Percentiles rank a stretch among this genome's conserved stretches.
Evolutionary conservation across 768 basidiomycete species (phyloP).

Genomic region (Tylopilus balloui): DNA sequence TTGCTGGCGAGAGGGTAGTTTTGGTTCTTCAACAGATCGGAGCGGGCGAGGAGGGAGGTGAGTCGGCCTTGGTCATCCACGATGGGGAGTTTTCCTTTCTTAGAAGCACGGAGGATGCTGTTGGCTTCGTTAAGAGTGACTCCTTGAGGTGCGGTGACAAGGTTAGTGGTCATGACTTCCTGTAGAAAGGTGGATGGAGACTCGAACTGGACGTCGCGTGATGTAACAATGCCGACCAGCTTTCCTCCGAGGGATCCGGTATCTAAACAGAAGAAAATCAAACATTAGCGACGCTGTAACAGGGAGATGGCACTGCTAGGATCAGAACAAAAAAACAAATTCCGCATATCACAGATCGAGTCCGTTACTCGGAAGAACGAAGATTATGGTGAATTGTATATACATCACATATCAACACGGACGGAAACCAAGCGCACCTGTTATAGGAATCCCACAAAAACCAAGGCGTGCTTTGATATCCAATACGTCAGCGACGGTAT

Average conservation of each 20-base stretch:
- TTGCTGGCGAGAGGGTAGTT: slow-evolving; percentile 95
- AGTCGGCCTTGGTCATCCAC: slow-evolving; percentile 64
- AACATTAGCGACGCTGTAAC: slow-evolving; percentile 19
- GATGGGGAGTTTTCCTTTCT: slow-evolving; percentile 96
- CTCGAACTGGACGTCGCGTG: slow-evolving; percentile 94
- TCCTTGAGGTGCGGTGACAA: slow-evolving; percentile 84
- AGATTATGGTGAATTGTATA: slow-evolving; percentile 53
- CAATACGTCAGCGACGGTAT: slow-evolving; percentile 82
- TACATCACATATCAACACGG: slow-evolving; percentile 40
- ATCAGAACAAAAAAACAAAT: slow-evolving; percentile 25
- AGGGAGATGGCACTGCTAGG: neutral
- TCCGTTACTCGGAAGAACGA: slow-evolving; percentile 88
- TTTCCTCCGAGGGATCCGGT: slow-evolving; percentile 84
- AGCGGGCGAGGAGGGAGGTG: slow-evolving; percentile 85
- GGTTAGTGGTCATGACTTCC: slow-evolving; percentile 83
- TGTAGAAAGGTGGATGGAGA: slow-evolving; percentile 58
- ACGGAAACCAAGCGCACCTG: slow-evolving; percentile 57
- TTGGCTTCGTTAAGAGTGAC: slow-evolving; percentile 92
- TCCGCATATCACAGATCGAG: slow-evolving; percentile 72
- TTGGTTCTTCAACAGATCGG: slow-evolving; percentile 96
- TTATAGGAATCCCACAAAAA: slow-evolving; percentile 96
- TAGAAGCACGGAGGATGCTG: slow-evolving; percentile 88
- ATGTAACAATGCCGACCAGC: slow-evolving; percentile 94
- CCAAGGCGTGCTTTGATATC: slow-evolving; percentile 90
- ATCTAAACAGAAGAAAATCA: slow-evolving; percentile 45